Evolutionary conservation across 495 filamentous ascomycete genomes (phyloP), one percentile per base, ranked within the genome.

Genomic region (Neurospora sp.): DNA sequence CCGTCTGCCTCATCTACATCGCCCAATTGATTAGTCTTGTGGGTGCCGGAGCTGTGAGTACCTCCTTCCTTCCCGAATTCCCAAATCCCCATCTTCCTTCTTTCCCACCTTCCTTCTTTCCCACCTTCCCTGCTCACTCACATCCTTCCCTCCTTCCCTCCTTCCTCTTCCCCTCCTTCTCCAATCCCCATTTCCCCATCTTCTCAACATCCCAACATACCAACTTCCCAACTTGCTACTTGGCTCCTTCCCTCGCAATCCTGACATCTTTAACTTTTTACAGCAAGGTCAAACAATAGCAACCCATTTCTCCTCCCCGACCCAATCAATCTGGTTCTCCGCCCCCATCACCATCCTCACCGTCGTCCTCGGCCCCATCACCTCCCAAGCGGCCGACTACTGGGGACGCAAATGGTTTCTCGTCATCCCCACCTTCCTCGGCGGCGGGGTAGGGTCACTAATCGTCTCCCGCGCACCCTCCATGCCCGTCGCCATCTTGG

Each of bases 331-430:
- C 40, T 83, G 81, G 80, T 77, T 82, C 69, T 71, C 77, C 10
- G 71, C 77, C 4, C 39, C 74, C 59, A 72, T 82, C 69, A 74
- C 77, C 69, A 82, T 83, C 62, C 45, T 82, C 15, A 80, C 79
- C 1, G 76, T 78, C 21, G 78, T 81, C 17, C 73, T 81, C 5
- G 74, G 77, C 11, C 79, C 80, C 42, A 76, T 77, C 59, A 73
- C 81, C 10, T 79, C 80, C 5, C 82, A 84, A 66, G 81, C 81
- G 0, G 77, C 79, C 45, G 82, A 84, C 66, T 81, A 81, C 71
- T 84, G 82, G 82, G 79, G 80, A 4, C 78, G 82, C 5, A 78
- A 78, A 73, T 81, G 74, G 73, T 79, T 82, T 43, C 75, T 84
- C 34, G 77, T 84, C 31, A 70, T 79, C 66, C 74, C 79, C 9